Base-by-base conservation (phyloP, 1,284 basidiomycete genomes). In the Exobasidium rhododendri region DNA sequence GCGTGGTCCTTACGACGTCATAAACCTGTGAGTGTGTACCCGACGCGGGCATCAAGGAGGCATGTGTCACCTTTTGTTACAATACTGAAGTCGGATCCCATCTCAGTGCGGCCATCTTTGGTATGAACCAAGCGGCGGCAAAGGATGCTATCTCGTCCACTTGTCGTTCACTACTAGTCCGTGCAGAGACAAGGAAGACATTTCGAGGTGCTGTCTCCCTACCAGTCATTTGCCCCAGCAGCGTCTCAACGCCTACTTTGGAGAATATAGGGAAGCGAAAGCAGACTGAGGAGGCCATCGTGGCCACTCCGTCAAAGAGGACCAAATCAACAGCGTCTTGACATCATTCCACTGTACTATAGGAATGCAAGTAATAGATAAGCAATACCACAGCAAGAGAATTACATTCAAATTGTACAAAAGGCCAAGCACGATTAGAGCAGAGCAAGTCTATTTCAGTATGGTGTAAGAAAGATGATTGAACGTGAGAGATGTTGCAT, bases 1-100 rank as follows among this genome's bases (percentile, higher is more conserved):
- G 2, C 64, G 77, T 14, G 75, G 63, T 0, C 77, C 77, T 0
- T 66, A 68, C 58, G 77, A 79, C 50, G 71, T 79, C 28, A 71
- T 79, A 64, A 78, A 77, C 30, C 58, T 79, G 35, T 40, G 49
- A 68, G 46, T 22, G 58, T 67, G 3, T 0, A 56, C 20, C 14
- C 17, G 14, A 29, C 24, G 35, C 54, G 14, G 20, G 47, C 45
- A 58, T 22, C 30, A 24, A 11, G n/a, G 17, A 20, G 20, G 14
- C 13, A n/a, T 17, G 28, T 17, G 4, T 59, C 22, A 13, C 32
- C 6, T 24, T 56, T n/a, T 6, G 20, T 5, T 35, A 10, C 20
- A 28, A 24, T n/a, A 10, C 3, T 20, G 7, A 4, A 54, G 17
- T 30, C 29, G n/a, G 5, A n/a, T 28, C 49, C 7, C 35, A 10